A percentile compares a stretch with the other conserved stretches of the same genome.
phyloP scores from a whole-genome alignment of 1,284 basidiomycete species.

The Fomitiporia mediterranea region DNA sequence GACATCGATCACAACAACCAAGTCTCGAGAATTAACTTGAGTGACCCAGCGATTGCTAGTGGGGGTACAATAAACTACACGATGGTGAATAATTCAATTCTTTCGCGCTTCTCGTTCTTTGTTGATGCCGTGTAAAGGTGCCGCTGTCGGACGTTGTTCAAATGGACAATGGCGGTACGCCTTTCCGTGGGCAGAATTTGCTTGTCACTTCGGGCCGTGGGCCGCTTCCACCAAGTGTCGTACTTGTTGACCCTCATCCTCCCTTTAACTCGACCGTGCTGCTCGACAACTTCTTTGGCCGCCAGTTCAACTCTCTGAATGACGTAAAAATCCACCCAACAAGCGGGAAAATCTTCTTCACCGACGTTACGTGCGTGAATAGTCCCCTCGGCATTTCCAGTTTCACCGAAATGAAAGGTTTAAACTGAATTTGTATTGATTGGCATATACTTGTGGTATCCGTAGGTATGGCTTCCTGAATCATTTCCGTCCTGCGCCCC shows the following conservation, averaged over 20 bases:
- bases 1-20: constrained; percentile 42
- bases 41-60: constrained; percentile 31
- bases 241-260: constrained; percentile 56
- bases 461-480: constrained; percentile 48
- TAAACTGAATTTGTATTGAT: background rate
- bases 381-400: no score
- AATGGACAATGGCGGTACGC: constrained; percentile 76
- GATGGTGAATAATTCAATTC: constrained; percentile 34
- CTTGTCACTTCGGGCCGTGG: constrained; percentile 69
- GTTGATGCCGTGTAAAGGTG: constrained; percentile 20
- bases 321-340: constrained; percentile 69
- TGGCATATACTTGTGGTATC: background rate
- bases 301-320: constrained; percentile 80
- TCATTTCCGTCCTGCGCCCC: constrained; percentile 58
- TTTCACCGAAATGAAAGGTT: no score
- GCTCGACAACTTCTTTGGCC: constrained; percentile 67
- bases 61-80: constrained; percentile 47
- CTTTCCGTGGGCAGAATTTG: constrained; percentile 56
- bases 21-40: constrained; percentile 32
- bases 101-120: constrained; percentile 9
- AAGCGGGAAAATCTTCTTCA: constrained; percentile 66
- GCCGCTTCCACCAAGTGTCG: constrained; percentile 55
- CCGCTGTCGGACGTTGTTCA: constrained; percentile 39
- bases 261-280: constrained; percentile 62
- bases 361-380: constrained; percentile 55